Conservation (phyloP, 2,329 filamentous ascomycete genomes). For the Aspergillus proliferans region DNA sequence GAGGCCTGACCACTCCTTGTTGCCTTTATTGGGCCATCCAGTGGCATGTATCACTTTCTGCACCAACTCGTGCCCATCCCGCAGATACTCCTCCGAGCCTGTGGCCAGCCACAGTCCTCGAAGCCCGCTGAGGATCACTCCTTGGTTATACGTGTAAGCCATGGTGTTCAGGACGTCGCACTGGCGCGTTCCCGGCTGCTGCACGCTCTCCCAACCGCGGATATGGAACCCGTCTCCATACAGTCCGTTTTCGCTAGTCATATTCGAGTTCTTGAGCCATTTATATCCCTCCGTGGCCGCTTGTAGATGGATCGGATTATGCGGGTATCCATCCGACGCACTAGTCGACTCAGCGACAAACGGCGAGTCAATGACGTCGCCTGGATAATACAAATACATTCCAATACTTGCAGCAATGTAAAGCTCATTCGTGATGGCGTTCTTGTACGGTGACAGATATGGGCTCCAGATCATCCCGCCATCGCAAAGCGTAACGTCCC, state of each 20-base stretch:
- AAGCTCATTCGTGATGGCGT: slow-evolving; percentile 90
- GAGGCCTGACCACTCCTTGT: slow-evolving; percentile 62
- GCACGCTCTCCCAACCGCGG: slow-evolving; percentile 52
- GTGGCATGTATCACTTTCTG: slow-evolving; percentile 69
- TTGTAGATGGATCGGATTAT: slow-evolving; percentile 61
- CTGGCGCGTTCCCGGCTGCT: slow-evolving; percentile 57
- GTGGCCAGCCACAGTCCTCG: slow-evolving; percentile 75
- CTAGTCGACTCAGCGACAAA: slow-evolving; percentile 42
- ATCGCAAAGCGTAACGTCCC: slow-evolving; percentile 72
- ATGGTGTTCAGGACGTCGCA: slow-evolving; percentile 80
- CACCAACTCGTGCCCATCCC: slow-evolving; percentile 74
- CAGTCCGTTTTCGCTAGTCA: slow-evolving; percentile 69
- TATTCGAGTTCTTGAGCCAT: slow-evolving; percentile 73
- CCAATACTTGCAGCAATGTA: slow-evolving; percentile 76
- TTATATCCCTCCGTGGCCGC: slow-evolving; percentile 71
- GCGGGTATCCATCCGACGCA: slow-evolving; percentile 28
- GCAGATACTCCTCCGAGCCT: slow-evolving; percentile 62
- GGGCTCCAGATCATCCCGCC: slow-evolving; percentile 93
- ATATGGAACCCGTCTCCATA: slow-evolving; percentile 90
- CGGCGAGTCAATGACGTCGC: slow-evolving; percentile 67
- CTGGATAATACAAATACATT: slow-evolving; percentile 88
- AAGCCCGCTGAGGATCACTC: slow-evolving; percentile 76
- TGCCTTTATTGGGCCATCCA: slow-evolving; percentile 54
- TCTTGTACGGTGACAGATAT: slow-evolving; percentile 76
- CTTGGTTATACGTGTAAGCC: slow-evolving; percentile 96